These are phyloP conservation scores for Arthrocladium fulminans DNA, from an alignment of 2,329 filamentous ascomycete species.

Conservation along the genomic window DNA sequence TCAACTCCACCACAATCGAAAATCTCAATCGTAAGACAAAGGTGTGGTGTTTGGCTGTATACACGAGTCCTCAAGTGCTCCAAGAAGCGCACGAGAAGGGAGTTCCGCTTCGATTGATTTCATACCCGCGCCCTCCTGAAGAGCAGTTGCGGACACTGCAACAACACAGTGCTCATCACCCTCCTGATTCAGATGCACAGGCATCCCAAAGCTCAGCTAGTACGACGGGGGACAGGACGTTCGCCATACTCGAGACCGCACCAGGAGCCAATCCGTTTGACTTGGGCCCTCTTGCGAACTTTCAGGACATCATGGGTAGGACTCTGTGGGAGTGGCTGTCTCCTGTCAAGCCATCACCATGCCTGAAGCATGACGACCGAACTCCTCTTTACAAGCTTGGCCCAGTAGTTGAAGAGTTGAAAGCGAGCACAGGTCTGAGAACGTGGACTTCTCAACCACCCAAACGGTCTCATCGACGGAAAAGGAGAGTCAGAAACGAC, in stretches of 20 bases:
- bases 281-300: slow-evolving; percentile 60
- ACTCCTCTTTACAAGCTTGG: slow-evolving; percentile 63
- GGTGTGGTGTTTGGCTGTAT: slow-evolving; percentile 65
- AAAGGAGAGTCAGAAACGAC: background rate
- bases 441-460: background rate
- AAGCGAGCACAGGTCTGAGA: slow-evolving; percentile 20
- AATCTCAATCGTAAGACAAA: slow-evolving; percentile 53
- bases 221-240: slow-evolving; percentile 52
- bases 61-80: slow-evolving; percentile 46
- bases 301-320: slow-evolving; percentile 70
- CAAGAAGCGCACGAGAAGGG: slow-evolving; percentile 28
- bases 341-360: slow-evolving; percentile 66
- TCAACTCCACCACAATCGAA: slow-evolving; percentile 81
- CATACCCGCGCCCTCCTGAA: slow-evolving; percentile 30
- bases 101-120: slow-evolving; percentile 29
- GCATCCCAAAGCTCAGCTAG: slow-evolving; percentile 31
- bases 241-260: slow-evolving; percentile 67
- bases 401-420: slow-evolving; percentile 50
- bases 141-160: slow-evolving; percentile 19
- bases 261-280: slow-evolving; percentile 81
- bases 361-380: slow-evolving; percentile 52
- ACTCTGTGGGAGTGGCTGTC: slow-evolving; percentile 68
- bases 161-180: slow-evolving; percentile 11
- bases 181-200: slow-evolving; percentile 14
- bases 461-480: slow-evolving; percentile 33